Evolutionary conservation across 805 yeast genomes (phyloP).

Genomic region (Novakomyces olei): DNA sequence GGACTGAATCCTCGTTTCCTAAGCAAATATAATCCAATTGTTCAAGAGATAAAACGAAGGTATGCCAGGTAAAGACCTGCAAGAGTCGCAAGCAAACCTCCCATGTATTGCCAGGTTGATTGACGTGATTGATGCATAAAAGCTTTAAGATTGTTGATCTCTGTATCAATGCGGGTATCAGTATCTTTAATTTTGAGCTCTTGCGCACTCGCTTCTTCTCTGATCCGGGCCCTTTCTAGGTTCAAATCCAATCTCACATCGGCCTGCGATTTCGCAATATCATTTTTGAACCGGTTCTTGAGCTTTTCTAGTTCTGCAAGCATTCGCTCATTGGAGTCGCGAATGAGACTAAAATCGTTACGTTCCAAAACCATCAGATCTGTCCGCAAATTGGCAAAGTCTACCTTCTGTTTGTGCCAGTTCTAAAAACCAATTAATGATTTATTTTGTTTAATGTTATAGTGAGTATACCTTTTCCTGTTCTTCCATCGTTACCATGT

Average conservation of each 20-base stretch:
- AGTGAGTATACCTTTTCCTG: background rate
- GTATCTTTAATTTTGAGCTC: conserved; percentile 88
- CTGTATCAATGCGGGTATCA: conserved; percentile 86
- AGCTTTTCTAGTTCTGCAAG: conserved; percentile 68
- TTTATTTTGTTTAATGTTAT: background rate
- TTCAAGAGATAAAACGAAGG: no score
- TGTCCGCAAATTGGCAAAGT: conserved; percentile 81
- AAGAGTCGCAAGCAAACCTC: no score
- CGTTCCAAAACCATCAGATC: conserved; percentile 75
- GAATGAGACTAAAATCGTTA: conserved; percentile 58
- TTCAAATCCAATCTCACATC: conserved; percentile 78
- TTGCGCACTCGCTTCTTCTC: conserved; percentile 83
- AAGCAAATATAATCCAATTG: no score
- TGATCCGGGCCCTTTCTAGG: conserved; percentile 81
- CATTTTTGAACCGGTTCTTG: conserved; percentile 68
- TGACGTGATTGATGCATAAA: no score
- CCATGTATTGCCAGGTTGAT: no score
- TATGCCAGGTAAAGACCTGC: no score
- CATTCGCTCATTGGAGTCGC: conserved; percentile 71
- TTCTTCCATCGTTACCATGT: conserved; percentile 3
- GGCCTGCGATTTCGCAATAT: conserved; percentile 72
- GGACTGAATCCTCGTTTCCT: no score
- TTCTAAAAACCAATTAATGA: background rate
- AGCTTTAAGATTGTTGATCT: conserved; percentile 79
- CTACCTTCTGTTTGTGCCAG: conserved; percentile 49